phyloP scores from a whole-genome alignment of 2,329 filamentous ascomycete species.

The Penicillium fuscoglaucum region DNA sequence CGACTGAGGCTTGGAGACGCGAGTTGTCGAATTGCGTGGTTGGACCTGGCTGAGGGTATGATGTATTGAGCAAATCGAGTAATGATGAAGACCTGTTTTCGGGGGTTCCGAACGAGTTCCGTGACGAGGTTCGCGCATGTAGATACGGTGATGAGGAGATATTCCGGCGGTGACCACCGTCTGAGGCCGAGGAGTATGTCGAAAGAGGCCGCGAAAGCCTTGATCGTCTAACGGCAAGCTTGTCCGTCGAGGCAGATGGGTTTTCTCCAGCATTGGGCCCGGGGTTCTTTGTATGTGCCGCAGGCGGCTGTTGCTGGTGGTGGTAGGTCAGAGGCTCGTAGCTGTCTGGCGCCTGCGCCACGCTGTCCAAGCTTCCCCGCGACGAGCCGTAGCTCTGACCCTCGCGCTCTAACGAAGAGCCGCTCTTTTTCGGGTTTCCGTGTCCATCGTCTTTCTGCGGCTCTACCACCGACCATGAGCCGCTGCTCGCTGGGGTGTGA shows the following conservation, averaged over 20 bases:
- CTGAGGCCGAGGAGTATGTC: conserved; percentile 72
- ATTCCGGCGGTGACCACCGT: conserved; percentile 63
- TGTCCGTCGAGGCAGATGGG: conserved; percentile 57
- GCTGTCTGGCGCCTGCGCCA: conserved; percentile 34
- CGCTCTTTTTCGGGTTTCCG: conserved; percentile 20
- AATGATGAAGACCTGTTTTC: conserved; percentile 61
- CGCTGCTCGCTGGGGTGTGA: conserved; percentile 37
- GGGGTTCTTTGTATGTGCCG: conserved; percentile 30
- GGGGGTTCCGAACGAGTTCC: conserved; percentile 54
- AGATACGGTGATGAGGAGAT: conserved; percentile 53
- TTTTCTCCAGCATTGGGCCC: conserved; percentile 47
- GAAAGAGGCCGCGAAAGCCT: conserved; percentile 68
- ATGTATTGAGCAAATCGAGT: conserved; percentile 63
- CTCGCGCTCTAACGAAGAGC: conserved; percentile 30
- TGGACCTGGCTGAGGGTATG: conserved; percentile 77
- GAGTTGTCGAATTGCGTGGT: conserved; percentile 74
- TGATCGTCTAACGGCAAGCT: conserved; percentile 57
- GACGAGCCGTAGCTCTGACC: conserved; percentile 34
- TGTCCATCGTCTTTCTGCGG: conserved; percentile 27
- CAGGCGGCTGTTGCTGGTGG: conserved; percentile 49
- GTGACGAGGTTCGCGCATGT: conserved; percentile 52
- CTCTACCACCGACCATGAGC: conserved; percentile 39
- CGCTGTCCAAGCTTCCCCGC: conserved; percentile 39
- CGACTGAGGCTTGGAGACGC: conserved; percentile 73
- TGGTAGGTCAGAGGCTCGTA: conserved; percentile 54